A percentile compares a stretch with the other conserved stretches of the same genome.
Conservation (phyloP, 2,329 filamentous ascomycete species). For the Kalaharituber pfeilii region DNA sequence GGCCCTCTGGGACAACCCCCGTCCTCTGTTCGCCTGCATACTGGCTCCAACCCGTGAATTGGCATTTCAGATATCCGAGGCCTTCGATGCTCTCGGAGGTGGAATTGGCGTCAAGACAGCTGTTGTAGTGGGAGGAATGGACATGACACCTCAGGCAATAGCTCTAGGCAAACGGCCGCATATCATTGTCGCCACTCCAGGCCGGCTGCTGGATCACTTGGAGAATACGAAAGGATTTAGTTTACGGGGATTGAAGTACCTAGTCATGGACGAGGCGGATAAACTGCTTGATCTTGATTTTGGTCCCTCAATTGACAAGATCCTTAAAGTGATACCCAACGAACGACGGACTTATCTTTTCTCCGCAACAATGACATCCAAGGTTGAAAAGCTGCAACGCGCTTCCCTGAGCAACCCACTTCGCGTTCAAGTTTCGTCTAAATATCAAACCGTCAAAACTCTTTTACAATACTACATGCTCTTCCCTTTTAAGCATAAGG, state of each 20-base stretch:
- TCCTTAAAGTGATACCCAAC: slow-evolving; percentile 69
- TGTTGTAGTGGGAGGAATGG: slow-evolving; percentile 80
- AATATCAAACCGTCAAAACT: slow-evolving; percentile 82
- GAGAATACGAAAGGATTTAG: slow-evolving; percentile 97
- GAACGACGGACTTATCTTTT: slow-evolving; percentile 74
- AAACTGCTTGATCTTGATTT: slow-evolving; percentile 86
- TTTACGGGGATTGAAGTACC: slow-evolving; percentile 60
- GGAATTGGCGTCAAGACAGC: slow-evolving; percentile 75
- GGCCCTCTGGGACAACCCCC: slow-evolving; percentile 71
- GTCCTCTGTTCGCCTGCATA: slow-evolving; percentile 71
- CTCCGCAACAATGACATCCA: slow-evolving; percentile 83
- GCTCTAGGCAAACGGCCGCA: slow-evolving; percentile 92
- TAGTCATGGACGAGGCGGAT: slow-evolving; percentile 93
- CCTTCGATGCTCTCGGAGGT: slow-evolving; percentile 73
- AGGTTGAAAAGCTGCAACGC: slow-evolving; percentile 81
- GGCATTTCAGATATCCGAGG: slow-evolving; percentile 74
- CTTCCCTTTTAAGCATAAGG: slow-evolving; percentile 72
- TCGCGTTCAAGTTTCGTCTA: slow-evolving; percentile 62
- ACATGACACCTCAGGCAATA: slow-evolving; percentile 85
- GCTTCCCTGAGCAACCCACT: slow-evolving; percentile 74
- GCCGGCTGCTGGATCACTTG: slow-evolving; percentile 73
- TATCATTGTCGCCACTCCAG: slow-evolving; percentile 80
- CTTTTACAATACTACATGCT: slow-evolving; percentile 76
- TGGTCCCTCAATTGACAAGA: slow-evolving; percentile 78
- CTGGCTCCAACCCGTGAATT: slow-evolving; percentile 86